Evolutionary conservation across 1,284 basidiomycete genomes (phyloP).

Genomic region (Malassezia sympodialis): DNA sequence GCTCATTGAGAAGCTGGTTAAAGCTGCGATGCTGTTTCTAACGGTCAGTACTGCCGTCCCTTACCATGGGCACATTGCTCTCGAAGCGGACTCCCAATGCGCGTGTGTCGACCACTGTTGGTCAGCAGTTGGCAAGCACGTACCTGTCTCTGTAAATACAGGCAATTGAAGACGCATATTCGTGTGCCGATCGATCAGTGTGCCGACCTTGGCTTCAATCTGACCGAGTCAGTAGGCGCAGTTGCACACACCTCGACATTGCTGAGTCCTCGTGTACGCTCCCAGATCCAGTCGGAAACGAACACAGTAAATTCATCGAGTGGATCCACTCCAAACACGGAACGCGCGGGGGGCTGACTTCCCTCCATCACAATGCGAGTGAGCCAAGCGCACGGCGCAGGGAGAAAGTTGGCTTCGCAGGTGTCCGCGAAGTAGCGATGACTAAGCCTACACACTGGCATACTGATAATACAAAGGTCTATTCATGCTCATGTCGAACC

Average conservation of each 20-base stretch:
- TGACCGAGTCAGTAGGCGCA: conserved; percentile 43
- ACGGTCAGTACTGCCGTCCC: conserved; percentile 46
- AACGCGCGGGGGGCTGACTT: conserved; percentile 2
- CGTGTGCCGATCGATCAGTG: conserved; percentile 58
- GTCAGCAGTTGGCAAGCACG: conserved; percentile 36
- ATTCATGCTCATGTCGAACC: neutral
- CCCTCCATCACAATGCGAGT: neutral
- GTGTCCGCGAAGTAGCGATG: neutral
- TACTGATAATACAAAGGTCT: neutral
- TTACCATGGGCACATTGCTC: conserved; percentile 77
- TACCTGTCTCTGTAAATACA: conserved; percentile 75
- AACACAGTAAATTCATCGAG: conserved; percentile 85
- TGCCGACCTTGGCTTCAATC: conserved; percentile 87
- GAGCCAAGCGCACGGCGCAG: neutral
- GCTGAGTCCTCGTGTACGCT: conserved; percentile 43
- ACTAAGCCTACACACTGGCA: neutral
- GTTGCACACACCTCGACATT: conserved; percentile 52
- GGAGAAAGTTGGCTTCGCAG: neutral
- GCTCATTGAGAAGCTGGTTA: conserved; percentile 68
- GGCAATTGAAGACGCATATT: conserved; percentile 60
- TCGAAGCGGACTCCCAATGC: conserved; percentile 56
- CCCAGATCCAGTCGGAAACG: conserved; percentile 73
- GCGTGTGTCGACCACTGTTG: conserved; percentile 53
- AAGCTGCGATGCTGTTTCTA: conserved; percentile 75
- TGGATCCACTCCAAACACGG: conserved; percentile 82